Conservation (phyloP, 495 filamentous ascomycete genomes). For the Penicillium odoratum region DNA sequence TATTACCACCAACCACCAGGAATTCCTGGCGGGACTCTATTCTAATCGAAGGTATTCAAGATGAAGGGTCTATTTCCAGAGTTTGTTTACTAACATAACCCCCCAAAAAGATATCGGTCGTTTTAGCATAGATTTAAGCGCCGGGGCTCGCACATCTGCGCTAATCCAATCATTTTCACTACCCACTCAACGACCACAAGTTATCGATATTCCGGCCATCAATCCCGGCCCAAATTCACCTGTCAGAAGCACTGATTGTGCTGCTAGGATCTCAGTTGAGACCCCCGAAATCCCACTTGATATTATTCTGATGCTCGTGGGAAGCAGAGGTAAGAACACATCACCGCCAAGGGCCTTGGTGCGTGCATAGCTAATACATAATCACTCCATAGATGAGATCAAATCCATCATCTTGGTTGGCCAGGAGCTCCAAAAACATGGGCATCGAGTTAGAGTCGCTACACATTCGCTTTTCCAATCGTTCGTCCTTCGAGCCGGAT, state of each 20-base stretch:
- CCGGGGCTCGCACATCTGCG: neutral
- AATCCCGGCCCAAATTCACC: neutral
- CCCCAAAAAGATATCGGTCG: neutral
- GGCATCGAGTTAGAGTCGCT: constrained; percentile 10
- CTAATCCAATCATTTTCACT: neutral
- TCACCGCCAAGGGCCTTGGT: too few species aligned
- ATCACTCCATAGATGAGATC: constrained; percentile 3
- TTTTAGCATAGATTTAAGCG: neutral
- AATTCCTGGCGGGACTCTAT: too few species aligned
- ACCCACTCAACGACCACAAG: neutral
- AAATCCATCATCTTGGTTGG: constrained; percentile 7
- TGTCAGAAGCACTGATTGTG: too few species aligned
- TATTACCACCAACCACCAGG: too few species aligned
- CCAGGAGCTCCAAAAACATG: neutral
- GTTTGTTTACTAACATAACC: too few species aligned
- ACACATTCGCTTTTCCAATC: constrained; percentile 7
- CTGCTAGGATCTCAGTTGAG: neutral
- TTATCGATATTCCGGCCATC: neutral
- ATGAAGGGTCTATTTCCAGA: too few species aligned
- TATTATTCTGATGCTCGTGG: constrained; percentile 15
- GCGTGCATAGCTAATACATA: neutral
- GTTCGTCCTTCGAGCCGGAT: neutral
- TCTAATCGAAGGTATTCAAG: too few species aligned
- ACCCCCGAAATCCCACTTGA: neutral
- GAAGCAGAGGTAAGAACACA: constrained; percentile 6